phyloP scores from a whole-genome alignment of 2,329 filamentous ascomycete genomes.

The Epichloe gansuensis region DNA sequence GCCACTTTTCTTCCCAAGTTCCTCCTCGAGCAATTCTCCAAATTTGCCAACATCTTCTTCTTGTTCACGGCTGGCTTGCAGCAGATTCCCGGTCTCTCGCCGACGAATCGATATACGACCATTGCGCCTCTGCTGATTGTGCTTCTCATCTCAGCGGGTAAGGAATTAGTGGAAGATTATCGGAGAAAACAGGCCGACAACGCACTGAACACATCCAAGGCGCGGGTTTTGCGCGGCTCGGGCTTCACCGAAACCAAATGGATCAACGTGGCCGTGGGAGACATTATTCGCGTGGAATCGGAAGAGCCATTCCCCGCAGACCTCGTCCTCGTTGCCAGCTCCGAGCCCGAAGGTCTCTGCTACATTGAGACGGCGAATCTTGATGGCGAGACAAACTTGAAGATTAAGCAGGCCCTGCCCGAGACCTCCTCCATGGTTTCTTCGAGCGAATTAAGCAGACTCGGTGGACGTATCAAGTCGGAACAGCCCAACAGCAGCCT shows the following conservation, averaged over 20 bases:
- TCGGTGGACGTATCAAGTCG: conserved; percentile 78
- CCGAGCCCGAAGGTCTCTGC: conserved; percentile 92
- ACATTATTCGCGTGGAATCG: conserved; percentile 85
- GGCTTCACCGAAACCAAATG: conserved; percentile 79
- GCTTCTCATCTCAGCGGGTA: conserved; percentile 84
- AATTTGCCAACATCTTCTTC: conserved; percentile 99
- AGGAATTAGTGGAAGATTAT: conserved; percentile 89
- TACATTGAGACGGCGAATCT: conserved; percentile 98
- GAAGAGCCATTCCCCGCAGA: conserved; percentile 94
- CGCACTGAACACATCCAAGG: conserved; percentile 76
- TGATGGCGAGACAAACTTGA: conserved; percentile 95
- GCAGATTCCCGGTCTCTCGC: conserved; percentile 89
- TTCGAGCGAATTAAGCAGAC: conserved; percentile 68
- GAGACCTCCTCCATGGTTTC: conserved; percentile 85
- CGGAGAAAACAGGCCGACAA: conserved; percentile 79
- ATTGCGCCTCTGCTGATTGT: conserved; percentile 90
- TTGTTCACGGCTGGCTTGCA: conserved; percentile 90
- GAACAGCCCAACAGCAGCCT: conserved; percentile 97
- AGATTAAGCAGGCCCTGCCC: conserved; percentile 94
- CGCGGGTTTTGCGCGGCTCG: conserved; percentile 71
- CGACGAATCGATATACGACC: conserved; percentile 91
- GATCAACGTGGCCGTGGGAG: conserved; percentile 87
- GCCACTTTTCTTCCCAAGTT: conserved; percentile 94
- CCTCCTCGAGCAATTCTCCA: conserved; percentile 95
- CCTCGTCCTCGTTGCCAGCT: conserved; percentile 81